Base-by-base conservation (phyloP, 441 rosid genomes). In the Kokia cookei region DNA sequence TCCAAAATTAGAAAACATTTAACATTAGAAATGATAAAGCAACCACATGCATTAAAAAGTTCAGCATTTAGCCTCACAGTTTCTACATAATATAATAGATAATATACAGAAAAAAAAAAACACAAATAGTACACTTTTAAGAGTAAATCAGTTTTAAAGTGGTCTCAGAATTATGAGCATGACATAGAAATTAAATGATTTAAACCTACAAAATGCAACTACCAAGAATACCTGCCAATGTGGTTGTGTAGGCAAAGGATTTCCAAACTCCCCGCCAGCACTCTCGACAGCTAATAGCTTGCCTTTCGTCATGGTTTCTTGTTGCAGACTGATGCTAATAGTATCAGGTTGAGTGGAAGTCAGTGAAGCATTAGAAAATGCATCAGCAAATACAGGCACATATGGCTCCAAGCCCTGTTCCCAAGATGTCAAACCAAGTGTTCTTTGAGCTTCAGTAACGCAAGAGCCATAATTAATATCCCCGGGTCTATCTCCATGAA, bases 141-240 rank as follows among this genome's bases (percentile, higher is more conserved):
- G n/a, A 7, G 57, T 24, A 26, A 13, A 47, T 66, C 26, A 67
- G 13, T 27, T 27, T 48, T 50, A n/a, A 26, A 50, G 59, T n/a
- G 15, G n/a, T 48, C 24, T 27, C 26, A 67, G 35, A 67, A 26
- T 48, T 47, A 47, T 67, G 11, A 48, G 19, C 57, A 8, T 14
- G 13, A 37, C 24, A 26, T 47, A 35, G 58, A 67, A n/a, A 47
- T 6, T 47, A 67, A 17, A 67, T 48, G 14, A 27, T 67, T 27
- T 15, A 50, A 15, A 50, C 17, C 71, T 27, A 67, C 8, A 5
- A 67, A 48, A 67, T 48, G 42, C 42, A 48, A 48, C 43, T 27
- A 50, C 43, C 32, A 68, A n/a, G 15, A 74, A 22, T 85, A 92
- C 98, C 97, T 94, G 95, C 93, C 91, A 88, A 81, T 84, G 83